Base-by-base conservation (phyloP, 768 basidiomycete genomes). In the Jaapia argillacea region DNA sequence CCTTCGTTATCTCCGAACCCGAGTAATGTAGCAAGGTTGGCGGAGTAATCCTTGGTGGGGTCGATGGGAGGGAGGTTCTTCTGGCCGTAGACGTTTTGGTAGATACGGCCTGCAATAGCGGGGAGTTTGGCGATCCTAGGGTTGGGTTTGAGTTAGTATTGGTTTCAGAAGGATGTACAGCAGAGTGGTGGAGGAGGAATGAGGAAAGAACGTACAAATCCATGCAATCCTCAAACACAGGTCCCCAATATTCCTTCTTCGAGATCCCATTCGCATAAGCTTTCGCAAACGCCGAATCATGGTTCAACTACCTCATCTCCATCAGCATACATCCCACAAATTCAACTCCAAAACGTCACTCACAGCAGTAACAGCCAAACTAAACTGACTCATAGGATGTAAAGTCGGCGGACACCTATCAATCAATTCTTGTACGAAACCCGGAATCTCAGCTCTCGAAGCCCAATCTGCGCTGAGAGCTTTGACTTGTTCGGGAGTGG, bases 331-430 rank as follows among this genome's bases (percentile, higher is more conserved):
- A 7, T 22, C 27, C 14, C 2, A 33, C 28, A 10, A 33, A 16
- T 16, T 16, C 28, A 16, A 33, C 24, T 1, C 41, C 14, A 26
- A 39, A 10, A 24, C n/a, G n/a, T n/a, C 12, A 65, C 76, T 36
- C 59, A 86, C 85, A 24, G 94, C 92, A 51, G 93, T 97, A 53
- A 94, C 89, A 46, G 93, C 93, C 58, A 96, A 70, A 60, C 85
- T 85, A 69, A 98, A 96, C 68, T 98, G 94, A 64, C 86, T 91
- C 94, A 98, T 98, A 50, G 94, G 94, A 64, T 98, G 94, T 36
- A 98, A 77, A 13, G 91, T 93, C 41, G 85, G 81, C 16, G 87
- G 87, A 66, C 87, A 90, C 62, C 91, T 68, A 70, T 98, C 94
- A 41, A 98, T 76, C 54, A 96, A 76, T 57, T 96, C 92, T 65